Evolutionary conservation across 2,329 filamentous ascomycete genomes (phyloP).

Genomic region (Rhytidhysteron rufulum): DNA sequence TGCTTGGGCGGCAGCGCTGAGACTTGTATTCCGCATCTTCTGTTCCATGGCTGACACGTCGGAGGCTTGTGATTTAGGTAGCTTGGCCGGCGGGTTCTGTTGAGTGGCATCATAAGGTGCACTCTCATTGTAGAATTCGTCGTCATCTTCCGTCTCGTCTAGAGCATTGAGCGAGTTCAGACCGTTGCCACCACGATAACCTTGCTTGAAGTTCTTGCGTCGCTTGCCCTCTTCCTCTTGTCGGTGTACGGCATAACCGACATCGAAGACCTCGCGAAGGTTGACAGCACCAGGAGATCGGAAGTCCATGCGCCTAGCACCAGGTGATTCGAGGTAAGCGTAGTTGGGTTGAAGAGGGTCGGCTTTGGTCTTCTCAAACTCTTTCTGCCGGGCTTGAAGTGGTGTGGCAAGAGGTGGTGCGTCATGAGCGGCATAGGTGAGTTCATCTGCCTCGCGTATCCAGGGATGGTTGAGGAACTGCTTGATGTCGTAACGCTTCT

Average conservation of each 20-base stretch:
- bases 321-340: constrained; percentile 55
- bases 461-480: constrained; percentile 95
- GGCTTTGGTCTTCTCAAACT: constrained; percentile 27
- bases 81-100: constrained; percentile 55
- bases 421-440: constrained; percentile 63
- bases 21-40: constrained; percentile 78
- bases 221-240: constrained; percentile 95
- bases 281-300: constrained; percentile 93
- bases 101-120: constrained; percentile 49
- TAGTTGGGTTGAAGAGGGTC: constrained; percentile 48
- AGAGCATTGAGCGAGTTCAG: constrained; percentile 64
- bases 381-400: constrained; percentile 56
- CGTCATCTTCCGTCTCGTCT: constrained; percentile 62
- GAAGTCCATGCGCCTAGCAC: constrained; percentile 80
- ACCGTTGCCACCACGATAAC: constrained; percentile 60
- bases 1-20: constrained; percentile 63
- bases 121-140: constrained; percentile 64
- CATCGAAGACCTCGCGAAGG: constrained; percentile 93
- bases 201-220: constrained; percentile 75
- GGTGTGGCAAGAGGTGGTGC: constrained; percentile 71
- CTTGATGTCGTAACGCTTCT: constrained; percentile 88
- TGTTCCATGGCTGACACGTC: constrained; percentile 76
- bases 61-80: constrained; percentile 61
- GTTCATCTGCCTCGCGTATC: constrained; percentile 70
- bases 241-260: constrained; percentile 94